A percentile compares a stretch with the other conserved stretches of the same genome.
Evolutionary conservation across 2,329 filamentous ascomycete genomes (phyloP).

Genomic region (Phyllosticta citribraziliensis): DNA sequence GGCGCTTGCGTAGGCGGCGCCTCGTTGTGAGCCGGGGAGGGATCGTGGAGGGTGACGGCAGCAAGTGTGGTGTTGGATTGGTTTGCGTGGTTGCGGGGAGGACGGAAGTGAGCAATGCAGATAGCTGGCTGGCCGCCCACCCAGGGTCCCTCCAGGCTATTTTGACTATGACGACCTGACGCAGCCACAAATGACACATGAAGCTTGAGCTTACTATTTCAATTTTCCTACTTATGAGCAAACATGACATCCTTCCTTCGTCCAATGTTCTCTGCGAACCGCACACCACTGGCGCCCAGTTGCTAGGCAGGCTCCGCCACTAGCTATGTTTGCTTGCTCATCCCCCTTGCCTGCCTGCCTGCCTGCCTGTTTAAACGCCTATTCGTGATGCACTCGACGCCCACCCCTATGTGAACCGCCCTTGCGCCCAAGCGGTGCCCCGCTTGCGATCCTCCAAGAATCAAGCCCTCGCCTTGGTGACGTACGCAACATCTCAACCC

Average conservation of each 20-base stretch:
- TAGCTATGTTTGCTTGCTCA: not conserved
- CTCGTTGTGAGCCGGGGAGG: not conserved
- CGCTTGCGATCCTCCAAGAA: not conserved
- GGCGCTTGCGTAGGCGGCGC: constrained; percentile 1
- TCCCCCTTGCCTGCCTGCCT: not conserved
- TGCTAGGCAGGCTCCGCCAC: not conserved
- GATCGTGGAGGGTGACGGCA: not conserved
- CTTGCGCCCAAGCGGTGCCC: not conserved
- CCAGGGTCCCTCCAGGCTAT: not conserved
- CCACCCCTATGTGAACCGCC: not conserved
- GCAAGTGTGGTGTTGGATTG: not conserved
- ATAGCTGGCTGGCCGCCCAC: not conserved
- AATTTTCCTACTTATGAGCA: not conserved
- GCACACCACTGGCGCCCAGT: not conserved
- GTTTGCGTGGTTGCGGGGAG: not conserved
- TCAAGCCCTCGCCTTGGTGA: not conserved
- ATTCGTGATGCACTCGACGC: not conserved
- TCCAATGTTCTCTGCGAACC: not conserved
- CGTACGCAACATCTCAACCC: not conserved
- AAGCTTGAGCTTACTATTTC: not conserved
- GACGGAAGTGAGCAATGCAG: not conserved
- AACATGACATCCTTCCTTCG: not conserved
- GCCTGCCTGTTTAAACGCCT: not conserved
- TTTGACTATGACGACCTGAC: not conserved
- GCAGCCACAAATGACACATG: not conserved